Base-by-base conservation (phyloP, 2,329 filamentous ascomycete genomes). In the Xylariaceae sp. region DNA sequence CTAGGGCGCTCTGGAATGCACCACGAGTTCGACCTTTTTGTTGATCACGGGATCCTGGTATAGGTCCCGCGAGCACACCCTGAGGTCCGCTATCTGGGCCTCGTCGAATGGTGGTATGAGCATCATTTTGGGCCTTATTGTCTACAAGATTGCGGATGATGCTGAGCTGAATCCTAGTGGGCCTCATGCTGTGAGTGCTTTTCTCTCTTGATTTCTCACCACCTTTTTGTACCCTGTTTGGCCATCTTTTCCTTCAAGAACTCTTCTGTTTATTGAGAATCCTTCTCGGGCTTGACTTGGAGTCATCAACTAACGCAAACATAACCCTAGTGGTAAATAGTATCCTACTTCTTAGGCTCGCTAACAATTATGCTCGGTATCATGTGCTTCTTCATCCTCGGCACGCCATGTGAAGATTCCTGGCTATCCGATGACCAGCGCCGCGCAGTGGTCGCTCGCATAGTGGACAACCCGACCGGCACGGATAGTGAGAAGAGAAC, bases 41-140 rank as follows among this genome's bases (percentile, higher is more conserved):
- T 47, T 64, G 6, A 62, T 66, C 19, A 64, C 62, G 0, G 61
- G 58, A 5, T 47, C 61, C 2, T 65, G 62, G 63, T 65, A 65
- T 20, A 64, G 57, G 3, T 58, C 60, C 1, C 52, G 50, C 12
- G 63, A 65, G 40, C 60, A 65, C 35, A 56, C 60, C 3, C 39
- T 60, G 1, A 55, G 63, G 2, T 59, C 59, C n/a, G 36, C 63
- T 21, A 56, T 64, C 17, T 64, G 62, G 62, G 60, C 59, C 12
- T 64, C 62, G 2, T 57, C 61, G 0, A 64, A 65, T 29, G 57
- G 57, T 2, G 61, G 61, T 3, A 63, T 66, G 55, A 59, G 61
- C 33, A 62, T 64, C 34, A 50, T 64, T 27, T 57, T 60, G 7
- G 54, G 59, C 6, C 51, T 65, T 2, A 58, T 57, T 40, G 63